phyloP scores from a whole-genome alignment of 2,329 filamentous ascomycete species.

The Chaetomiaceae sp. region DNA sequence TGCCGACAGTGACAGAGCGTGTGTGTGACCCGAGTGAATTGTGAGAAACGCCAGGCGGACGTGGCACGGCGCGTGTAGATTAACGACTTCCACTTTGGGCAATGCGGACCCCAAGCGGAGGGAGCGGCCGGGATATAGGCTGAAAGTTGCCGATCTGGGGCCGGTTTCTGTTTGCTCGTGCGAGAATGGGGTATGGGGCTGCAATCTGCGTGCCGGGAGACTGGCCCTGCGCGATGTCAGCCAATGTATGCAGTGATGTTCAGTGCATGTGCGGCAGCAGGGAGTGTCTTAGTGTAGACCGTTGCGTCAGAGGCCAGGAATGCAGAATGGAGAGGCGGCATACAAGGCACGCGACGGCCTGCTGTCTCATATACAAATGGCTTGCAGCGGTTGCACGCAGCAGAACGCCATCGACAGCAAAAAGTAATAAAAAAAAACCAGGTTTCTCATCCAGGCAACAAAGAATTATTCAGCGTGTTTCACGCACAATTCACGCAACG shows the following conservation, averaged over 20 bases:
- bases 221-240: background rate
- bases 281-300: too few relatives aligned
- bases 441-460: background rate
- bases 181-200: background rate
- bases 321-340: too few relatives aligned
- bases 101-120: constrained; percentile 17
- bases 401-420: background rate
- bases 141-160: constrained; percentile 16
- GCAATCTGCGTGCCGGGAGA: background rate
- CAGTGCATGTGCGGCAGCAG: too few relatives aligned
- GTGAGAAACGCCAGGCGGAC: constrained; percentile 10
- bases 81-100: constrained; percentile 20
- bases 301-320: too few relatives aligned
- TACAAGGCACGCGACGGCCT: too few relatives aligned
- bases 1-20: constrained; percentile 8
- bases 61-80: constrained; percentile 13
- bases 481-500: constrained; percentile 23
- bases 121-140: constrained; percentile 20
- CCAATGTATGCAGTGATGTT: background rate
- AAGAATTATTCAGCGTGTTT: constrained; percentile 18
- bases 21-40: constrained; percentile 8
- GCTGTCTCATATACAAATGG: too few relatives aligned
- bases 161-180: constrained; percentile 4
- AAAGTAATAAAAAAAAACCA: too few relatives aligned
- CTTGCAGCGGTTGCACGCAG: background rate